phyloP scores from a whole-genome alignment of 148 eudicot species.

The Simmondsia chinensis region DNA sequence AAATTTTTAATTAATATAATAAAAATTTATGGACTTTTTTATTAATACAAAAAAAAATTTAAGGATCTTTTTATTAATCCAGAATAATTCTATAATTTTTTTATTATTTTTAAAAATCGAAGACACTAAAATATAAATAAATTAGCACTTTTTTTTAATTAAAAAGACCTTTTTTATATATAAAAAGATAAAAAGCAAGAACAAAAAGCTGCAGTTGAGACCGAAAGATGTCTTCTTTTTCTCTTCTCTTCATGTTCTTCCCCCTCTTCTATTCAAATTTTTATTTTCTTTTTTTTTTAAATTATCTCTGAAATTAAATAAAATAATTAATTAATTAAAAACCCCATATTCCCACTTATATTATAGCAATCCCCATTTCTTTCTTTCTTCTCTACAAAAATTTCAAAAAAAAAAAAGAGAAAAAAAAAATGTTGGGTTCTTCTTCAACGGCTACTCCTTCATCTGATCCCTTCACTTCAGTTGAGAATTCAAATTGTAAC shows the following conservation, averaged over 20 bases:
- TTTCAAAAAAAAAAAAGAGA: background rate
- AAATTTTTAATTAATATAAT: too few relatives aligned
- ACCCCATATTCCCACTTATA: conserved; percentile 9
- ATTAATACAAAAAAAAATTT: too few relatives aligned
- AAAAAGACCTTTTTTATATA: too few relatives aligned
- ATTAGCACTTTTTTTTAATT: too few relatives aligned
- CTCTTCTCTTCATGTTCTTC: conserved; percentile 11
- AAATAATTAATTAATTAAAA: conserved; percentile 4
- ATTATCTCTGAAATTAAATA: background rate
- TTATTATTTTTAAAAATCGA: too few relatives aligned
- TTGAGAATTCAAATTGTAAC: background rate
- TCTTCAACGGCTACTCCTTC: conserved; percentile 15
- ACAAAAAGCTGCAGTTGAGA: conserved; percentile 15
- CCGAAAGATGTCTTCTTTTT: conserved; percentile 24
- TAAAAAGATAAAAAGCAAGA: conserved; percentile 6
- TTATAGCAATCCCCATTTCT: background rate
- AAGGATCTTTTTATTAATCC: too few relatives aligned
- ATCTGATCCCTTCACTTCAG: conserved; percentile 5
- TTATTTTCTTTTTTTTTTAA: background rate
- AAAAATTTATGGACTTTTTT: too few relatives aligned
- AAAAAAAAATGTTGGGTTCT: conserved; percentile 13
- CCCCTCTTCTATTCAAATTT: background rate
- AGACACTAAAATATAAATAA: too few relatives aligned
- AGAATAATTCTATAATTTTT: too few relatives aligned
- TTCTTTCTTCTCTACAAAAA: too few relatives aligned